A percentile compares a stretch with the other conserved stretches of the same genome.
phyloP scores from a whole-genome alignment of 768 basidiomycete species.

The Russula sp. region DNA sequence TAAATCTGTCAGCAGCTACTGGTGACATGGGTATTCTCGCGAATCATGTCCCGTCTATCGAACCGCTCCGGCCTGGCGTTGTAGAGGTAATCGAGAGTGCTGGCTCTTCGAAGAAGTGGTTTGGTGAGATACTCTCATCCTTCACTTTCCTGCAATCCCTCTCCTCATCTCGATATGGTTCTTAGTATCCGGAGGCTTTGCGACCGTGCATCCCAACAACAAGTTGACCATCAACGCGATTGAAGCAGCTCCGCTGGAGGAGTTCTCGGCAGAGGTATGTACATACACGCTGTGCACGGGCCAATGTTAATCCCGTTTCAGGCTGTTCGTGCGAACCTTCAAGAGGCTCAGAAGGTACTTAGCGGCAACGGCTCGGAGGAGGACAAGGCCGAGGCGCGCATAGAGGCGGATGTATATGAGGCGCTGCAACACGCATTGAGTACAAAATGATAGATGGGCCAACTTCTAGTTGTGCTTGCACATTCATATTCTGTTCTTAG shows the following conservation, averaged over 20 bases:
- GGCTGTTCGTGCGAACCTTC: constrained; percentile 85
- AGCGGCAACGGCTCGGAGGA: constrained; percentile 82
- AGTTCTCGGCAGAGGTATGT: constrained; percentile 83
- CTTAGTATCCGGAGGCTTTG: constrained; percentile 91
- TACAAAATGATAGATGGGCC: constrained; percentile 33
- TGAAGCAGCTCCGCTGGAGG: constrained; percentile 88
- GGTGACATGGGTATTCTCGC: constrained; percentile 99
- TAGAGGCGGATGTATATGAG: constrained; percentile 97
- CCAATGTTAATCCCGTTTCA: constrained; percentile 28
- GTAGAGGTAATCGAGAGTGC: constrained; percentile 87
- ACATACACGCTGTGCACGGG: not conserved
- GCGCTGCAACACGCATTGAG: constrained; percentile 80
- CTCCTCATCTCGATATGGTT: not conserved
- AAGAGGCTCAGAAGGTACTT: constrained; percentile 79
- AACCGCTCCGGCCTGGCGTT: constrained; percentile 88
- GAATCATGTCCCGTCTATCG: constrained; percentile 97
- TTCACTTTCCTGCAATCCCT: not conserved
- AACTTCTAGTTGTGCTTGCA: constrained; percentile 3
- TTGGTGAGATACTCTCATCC: constrained; percentile 53
- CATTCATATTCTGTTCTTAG: not conserved
- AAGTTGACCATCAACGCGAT: constrained; percentile 93
- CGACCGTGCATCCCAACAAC: constrained; percentile 97
- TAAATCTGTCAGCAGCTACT: constrained; percentile 87
- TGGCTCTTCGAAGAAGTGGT: constrained; percentile 87
- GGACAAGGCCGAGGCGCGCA: constrained; percentile 86